phyloP scores from a whole-genome alignment of 441 rosid species.

The Euphorbia schlechtendalii region DNA sequence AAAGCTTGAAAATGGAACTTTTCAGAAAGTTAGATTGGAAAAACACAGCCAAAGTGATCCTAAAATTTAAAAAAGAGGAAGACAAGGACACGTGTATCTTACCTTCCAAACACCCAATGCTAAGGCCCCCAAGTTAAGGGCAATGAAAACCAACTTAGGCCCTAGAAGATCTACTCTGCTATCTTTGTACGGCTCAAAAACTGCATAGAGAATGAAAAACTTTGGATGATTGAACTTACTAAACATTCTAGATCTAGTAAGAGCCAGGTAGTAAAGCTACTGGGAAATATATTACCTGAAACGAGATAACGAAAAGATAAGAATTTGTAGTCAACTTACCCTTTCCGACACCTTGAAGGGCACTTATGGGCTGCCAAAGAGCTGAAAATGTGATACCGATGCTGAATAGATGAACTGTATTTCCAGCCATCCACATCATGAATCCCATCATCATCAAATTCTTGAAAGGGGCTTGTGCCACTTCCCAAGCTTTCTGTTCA shows the following conservation, averaged over 20 bases:
- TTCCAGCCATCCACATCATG: conserved; percentile 99
- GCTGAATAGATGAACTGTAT: conserved; percentile 94
- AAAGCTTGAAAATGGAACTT: too few relatives aligned
- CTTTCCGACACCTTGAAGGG: conserved; percentile 93
- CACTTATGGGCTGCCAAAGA: conserved; percentile 96
- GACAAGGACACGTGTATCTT: conserved; percentile 17
- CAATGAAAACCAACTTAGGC: conserved; percentile 84
- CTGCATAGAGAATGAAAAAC: conserved; percentile 32
- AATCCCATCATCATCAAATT: conserved; percentile 99
- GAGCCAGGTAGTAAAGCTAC: too few relatives aligned
- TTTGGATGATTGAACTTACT: background rate
- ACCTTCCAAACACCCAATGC: conserved; percentile 99
- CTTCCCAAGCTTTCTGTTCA: conserved; percentile 99
- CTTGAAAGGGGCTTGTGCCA: conserved; percentile 96
- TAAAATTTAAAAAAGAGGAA: conserved; percentile 3
- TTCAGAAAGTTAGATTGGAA: too few relatives aligned
- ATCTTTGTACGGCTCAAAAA: conserved; percentile 97
- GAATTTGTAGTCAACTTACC: conserved; percentile 41
- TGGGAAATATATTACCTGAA: too few relatives aligned
- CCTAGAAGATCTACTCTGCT: conserved; percentile 78
- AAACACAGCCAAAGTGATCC: too few relatives aligned
- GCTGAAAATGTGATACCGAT: conserved; percentile 98
- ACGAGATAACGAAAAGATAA: background rate
- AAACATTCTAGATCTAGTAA: background rate
- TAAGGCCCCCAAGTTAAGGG: conserved; percentile 89